These are phyloP conservation scores for Hygrocybe coccinea DNA, from an alignment of 768 basidiomycete species.

Conservation along the genomic window DNA sequence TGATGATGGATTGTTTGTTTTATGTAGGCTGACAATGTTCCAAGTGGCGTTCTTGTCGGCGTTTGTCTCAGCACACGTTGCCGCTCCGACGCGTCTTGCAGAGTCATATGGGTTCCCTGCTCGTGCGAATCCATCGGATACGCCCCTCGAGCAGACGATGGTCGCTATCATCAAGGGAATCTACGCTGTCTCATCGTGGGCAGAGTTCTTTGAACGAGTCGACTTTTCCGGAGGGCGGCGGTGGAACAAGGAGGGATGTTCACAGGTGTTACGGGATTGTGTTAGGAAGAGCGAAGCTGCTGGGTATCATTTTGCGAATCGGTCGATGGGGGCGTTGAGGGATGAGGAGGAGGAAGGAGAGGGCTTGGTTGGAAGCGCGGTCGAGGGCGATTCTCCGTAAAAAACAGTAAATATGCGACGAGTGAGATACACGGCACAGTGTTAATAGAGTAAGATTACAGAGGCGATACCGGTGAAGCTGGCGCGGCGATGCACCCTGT, in stretches of 20 bases:
- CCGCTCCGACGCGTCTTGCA: conserved; percentile 29
- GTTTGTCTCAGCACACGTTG: conserved; percentile 35
- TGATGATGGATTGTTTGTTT: no score
- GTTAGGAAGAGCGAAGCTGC: conserved; percentile 30
- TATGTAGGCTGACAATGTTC: conserved; percentile 44
- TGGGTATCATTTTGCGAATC: conserved; percentile 25
- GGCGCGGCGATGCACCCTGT: no score
- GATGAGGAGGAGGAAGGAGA: not conserved
- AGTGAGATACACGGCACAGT: no score
- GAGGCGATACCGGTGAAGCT: no score
- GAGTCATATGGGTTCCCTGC: conserved; percentile 39
- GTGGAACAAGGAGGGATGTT: conserved; percentile 32
- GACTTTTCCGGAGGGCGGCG: conserved; percentile 26
- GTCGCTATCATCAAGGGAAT: conserved; percentile 42
- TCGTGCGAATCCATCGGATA: conserved; percentile 20
- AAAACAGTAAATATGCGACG: no score
- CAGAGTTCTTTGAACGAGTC: conserved; percentile 36
- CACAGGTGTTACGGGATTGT: conserved; percentile 35
- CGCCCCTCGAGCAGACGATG: conserved; percentile 36
- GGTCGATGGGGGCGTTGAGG: not conserved
- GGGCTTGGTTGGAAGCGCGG: not conserved
- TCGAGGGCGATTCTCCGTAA: no score
- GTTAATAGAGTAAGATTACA: no score
- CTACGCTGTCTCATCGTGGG: conserved; percentile 38
- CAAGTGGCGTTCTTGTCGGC: conserved; percentile 41